Percentiles rank a stretch among this genome's conserved stretches.
Evolutionary conservation across 2,329 filamentous ascomycete genomes (phyloP).

Genomic region (Penicillium sp.): DNA sequence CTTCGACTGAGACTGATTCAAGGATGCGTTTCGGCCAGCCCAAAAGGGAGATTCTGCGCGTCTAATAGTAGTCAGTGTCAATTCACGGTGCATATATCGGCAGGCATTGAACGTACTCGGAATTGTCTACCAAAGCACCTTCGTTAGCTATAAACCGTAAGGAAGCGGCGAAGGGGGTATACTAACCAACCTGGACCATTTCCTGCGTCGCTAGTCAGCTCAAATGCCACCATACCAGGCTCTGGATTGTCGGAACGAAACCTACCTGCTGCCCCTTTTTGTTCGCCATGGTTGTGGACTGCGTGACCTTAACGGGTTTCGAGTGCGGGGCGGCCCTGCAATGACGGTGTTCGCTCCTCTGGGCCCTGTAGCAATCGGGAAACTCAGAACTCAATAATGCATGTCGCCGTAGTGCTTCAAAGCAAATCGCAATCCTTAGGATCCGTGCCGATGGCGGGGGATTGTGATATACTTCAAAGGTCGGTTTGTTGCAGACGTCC

Average conservation of each 20-base stretch:
- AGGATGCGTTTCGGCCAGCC: conserved; percentile 58
- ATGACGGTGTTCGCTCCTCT: conserved; percentile 12
- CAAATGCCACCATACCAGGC: not conserved
- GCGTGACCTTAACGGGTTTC: conserved; percentile 10
- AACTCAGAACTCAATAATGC: conserved; percentile 5
- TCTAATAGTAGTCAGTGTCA: conserved; percentile 21
- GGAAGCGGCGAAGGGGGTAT: conserved; percentile 26
- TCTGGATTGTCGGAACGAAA: conserved; percentile 7
- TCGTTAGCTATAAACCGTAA: conserved; percentile 34
- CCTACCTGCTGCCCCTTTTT: conserved; percentile 69
- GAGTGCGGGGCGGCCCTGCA: conserved; percentile 22
- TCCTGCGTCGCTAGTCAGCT: conserved; percentile 59
- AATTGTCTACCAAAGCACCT: conserved; percentile 15
- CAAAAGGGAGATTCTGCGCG: conserved; percentile 90
- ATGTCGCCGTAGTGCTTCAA: conserved; percentile 1
- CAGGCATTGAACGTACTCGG: conserved; percentile 19
- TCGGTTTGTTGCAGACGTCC: not conserved
- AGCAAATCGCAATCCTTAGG: not conserved
- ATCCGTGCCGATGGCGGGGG: not conserved
- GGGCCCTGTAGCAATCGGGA: conserved; percentile 10
- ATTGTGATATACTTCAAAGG: not conserved
- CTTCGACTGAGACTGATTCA: conserved; percentile 55
- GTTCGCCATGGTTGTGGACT: conserved; percentile 32
- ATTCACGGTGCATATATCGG: not conserved
- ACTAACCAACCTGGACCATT: conserved; percentile 99